Evolutionary conservation across 2,329 filamentous ascomycete genomes (phyloP).

Genomic region (Cladorrhinum sp.): DNA sequence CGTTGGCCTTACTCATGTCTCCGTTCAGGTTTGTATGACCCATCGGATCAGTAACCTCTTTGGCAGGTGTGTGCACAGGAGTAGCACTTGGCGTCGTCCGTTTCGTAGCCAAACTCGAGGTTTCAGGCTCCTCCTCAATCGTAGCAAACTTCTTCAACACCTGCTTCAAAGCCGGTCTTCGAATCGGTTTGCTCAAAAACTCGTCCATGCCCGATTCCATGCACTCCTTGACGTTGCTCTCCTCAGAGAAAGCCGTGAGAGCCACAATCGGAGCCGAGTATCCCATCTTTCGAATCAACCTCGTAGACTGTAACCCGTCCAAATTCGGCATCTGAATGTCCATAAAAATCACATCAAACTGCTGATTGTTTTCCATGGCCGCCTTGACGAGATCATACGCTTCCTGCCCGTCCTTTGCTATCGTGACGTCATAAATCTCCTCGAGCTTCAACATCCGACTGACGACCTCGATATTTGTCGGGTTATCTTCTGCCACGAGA

Average conservation of each 20-base stretch:
- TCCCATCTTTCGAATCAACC: conserved; percentile 79
- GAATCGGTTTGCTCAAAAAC: conserved; percentile 75
- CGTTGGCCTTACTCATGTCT: conserved; percentile 14
- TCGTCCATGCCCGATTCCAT: conserved; percentile 91
- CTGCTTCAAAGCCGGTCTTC: conserved; percentile 79
- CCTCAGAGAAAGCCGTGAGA: conserved; percentile 84
- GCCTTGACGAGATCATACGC: conserved; percentile 82
- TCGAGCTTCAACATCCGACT: conserved; percentile 69
- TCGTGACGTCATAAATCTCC: conserved; percentile 80
- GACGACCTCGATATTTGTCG: conserved; percentile 56
- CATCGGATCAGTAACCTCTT: conserved; percentile 16
- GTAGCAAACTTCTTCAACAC: conserved; percentile 81
- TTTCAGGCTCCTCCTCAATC: conserved; percentile 68
- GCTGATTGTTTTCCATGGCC: conserved; percentile 68
- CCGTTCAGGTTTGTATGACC: neutral
- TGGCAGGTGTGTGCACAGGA: conserved; percentile 16
- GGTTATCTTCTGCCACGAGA: conserved; percentile 73
- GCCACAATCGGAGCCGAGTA: conserved; percentile 88
- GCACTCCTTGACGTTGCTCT: conserved; percentile 82
- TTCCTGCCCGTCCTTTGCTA: conserved; percentile 83
- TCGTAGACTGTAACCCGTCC: conserved; percentile 82
- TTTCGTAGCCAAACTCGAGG: conserved; percentile 34
- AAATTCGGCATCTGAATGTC: conserved; percentile 95
- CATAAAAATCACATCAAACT: conserved; percentile 92
- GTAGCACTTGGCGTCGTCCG: conserved; percentile 31